Evolutionary conservation across 2,329 filamentous ascomycete species (phyloP).

Genomic region (Harringtonia aguacate): DNA sequence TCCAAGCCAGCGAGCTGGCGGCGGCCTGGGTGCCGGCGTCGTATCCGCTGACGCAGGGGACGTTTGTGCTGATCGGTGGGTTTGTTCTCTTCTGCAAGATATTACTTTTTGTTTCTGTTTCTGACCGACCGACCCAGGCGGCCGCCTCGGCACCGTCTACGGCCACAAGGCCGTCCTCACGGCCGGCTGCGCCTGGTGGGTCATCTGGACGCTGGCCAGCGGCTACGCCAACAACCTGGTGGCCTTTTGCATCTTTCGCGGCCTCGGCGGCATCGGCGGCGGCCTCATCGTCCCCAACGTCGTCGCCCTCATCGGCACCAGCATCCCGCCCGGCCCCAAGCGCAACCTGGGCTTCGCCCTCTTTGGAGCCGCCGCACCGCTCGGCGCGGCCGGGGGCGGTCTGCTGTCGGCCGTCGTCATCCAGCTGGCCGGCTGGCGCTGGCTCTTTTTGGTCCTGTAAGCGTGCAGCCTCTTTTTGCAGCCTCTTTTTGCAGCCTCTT

Average conservation of each 20-base stretch:
- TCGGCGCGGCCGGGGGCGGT: slow-evolving; percentile 31
- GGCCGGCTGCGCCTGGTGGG: slow-evolving; percentile 28
- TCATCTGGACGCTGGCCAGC: slow-evolving; percentile 30
- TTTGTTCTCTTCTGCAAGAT: too few relatives aligned
- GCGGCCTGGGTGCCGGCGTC: background rate
- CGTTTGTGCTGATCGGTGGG: slow-evolving; percentile 34
- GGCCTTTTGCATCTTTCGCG: slow-evolving; percentile 30
- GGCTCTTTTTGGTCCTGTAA: slow-evolving; percentile 28
- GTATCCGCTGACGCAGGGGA: slow-evolving; percentile 30
- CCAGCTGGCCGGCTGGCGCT: slow-evolving; percentile 23
- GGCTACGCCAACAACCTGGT: slow-evolving; percentile 30
- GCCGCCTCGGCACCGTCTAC: slow-evolving; percentile 39
- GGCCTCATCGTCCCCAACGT: slow-evolving; percentile 41
- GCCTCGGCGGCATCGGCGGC: slow-evolving; percentile 37
- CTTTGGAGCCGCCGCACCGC: slow-evolving; percentile 34
- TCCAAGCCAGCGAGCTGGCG: background rate
- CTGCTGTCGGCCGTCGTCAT: slow-evolving; percentile 27
- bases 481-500: background rate
- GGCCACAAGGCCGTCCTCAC: slow-evolving; percentile 39
- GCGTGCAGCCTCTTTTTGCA: slow-evolving; percentile 7
- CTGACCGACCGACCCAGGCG: slow-evolving; percentile 19
- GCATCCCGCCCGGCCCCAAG: slow-evolving; percentile 31
- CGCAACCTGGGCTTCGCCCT: slow-evolving; percentile 33
- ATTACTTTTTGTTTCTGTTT: too few relatives aligned
- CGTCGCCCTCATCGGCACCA: slow-evolving; percentile 35